These are phyloP conservation scores for Paecilomyces sp. DNA, from an alignment of 2,329 filamentous ascomycete species.

Conservation along the genomic window DNA sequence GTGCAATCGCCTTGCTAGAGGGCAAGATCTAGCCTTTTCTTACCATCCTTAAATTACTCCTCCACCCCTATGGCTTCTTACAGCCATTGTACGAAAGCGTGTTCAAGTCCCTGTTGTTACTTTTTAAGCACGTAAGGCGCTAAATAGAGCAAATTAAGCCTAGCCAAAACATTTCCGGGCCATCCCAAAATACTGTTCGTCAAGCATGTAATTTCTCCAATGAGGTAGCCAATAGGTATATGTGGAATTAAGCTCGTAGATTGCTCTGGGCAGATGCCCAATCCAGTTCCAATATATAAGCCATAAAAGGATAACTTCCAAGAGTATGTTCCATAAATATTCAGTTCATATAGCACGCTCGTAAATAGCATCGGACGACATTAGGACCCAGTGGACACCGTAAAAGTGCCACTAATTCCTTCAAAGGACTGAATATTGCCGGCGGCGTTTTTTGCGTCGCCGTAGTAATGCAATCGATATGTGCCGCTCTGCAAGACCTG, in stretches of 20 bases:
- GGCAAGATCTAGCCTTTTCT: not conserved
- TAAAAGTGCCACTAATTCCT: constrained; percentile 51
- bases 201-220: not conserved
- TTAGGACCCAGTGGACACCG: constrained; percentile 13
- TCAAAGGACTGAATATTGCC: constrained; percentile 62
- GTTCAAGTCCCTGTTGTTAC: not conserved
- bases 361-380: not conserved
- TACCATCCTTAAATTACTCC: not conserved
- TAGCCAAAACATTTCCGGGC: not conserved
- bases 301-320: not conserved
- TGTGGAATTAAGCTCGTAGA: not conserved
- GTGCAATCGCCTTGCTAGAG: no score
- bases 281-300: not conserved
- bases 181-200: not conserved
- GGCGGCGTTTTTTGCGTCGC: constrained; percentile 64
- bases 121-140: not conserved
- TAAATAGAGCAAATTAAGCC: not conserved
- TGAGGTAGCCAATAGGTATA: not conserved
- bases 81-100: not conserved
- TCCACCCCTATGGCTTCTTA: not conserved
- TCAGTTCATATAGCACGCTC: not conserved
- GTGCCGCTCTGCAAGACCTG: constrained; percentile 45
- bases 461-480: constrained; percentile 78
- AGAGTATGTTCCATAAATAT: not conserved
- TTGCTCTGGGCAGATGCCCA: not conserved